These are phyloP conservation scores for Pseudocercospora fuligena DNA, from an alignment of 2,329 filamentous ascomycete species.

Conservation along the genomic window DNA sequence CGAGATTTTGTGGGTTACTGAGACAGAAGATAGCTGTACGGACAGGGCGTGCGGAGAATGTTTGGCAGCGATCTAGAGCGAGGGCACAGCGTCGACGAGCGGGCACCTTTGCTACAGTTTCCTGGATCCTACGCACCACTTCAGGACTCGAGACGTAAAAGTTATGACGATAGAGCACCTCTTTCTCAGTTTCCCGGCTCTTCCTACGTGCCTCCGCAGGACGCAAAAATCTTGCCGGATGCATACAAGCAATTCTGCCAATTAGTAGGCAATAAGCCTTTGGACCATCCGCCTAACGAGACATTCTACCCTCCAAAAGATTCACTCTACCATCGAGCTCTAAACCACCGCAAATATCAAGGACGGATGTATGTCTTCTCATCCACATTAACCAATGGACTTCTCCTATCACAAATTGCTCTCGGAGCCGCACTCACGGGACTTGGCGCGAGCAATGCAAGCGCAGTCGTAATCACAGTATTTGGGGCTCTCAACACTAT, in stretches of 20 bases:
- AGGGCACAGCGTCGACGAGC: constrained; percentile 29
- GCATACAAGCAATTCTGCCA: constrained; percentile 45
- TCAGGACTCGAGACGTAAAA: constrained; percentile 11
- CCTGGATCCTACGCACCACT: constrained; percentile 25
- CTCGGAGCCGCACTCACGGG: constrained; percentile 48
- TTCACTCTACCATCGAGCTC: constrained; percentile 45
- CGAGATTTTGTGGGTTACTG: not conserved
- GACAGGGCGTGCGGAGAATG: constrained; percentile 12
- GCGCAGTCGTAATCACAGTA: constrained; percentile 45
- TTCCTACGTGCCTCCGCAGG: constrained; percentile 6
- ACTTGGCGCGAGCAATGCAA: constrained; percentile 43
- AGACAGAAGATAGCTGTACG: not conserved
- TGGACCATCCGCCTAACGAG: constrained; percentile 35
- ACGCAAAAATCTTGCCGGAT: constrained; percentile 20
- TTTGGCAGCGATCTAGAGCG: constrained; percentile 10
- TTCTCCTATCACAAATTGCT: constrained; percentile 47
- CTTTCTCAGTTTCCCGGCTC: constrained; percentile 37
- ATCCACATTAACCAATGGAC: constrained; percentile 44
- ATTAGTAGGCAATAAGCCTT: constrained; percentile 43
- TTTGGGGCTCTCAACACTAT: constrained; percentile 49
- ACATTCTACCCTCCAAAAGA: constrained; percentile 35
- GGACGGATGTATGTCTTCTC: constrained; percentile 44
- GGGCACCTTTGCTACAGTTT: constrained; percentile 37
- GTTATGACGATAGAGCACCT: constrained; percentile 33
- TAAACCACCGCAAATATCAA: constrained; percentile 39